These are phyloP conservation scores for Lachancea mirantina DNA, from an alignment of 805 yeast species.

Conservation along the genomic window DNA sequence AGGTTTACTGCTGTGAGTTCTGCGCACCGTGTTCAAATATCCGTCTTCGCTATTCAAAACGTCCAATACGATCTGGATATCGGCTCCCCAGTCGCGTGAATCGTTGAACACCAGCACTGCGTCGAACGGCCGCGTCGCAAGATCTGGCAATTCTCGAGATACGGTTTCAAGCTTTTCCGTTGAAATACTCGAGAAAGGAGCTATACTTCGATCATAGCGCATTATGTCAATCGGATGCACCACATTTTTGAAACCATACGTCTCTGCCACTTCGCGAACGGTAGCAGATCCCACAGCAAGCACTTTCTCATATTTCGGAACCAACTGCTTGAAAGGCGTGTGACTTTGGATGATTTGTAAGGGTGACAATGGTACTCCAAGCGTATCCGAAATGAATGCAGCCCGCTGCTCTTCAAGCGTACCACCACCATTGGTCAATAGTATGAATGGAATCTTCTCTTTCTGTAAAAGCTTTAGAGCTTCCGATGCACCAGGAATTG, in stretches of 20 bases:
- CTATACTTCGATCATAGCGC: slow-evolving; percentile 45
- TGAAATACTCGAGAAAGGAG: slow-evolving; percentile 77
- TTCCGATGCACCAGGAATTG: slow-evolving; percentile 57
- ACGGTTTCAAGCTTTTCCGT: slow-evolving; percentile 38
- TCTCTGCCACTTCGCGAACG: slow-evolving; percentile 64
- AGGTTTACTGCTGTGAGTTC: slow-evolving; percentile 35
- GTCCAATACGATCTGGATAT: slow-evolving; percentile 70
- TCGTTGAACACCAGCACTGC: slow-evolving; percentile 81
- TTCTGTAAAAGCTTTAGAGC: slow-evolving; percentile 51
- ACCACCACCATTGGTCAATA: slow-evolving; percentile 91
- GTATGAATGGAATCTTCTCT: slow-evolving; percentile 62
- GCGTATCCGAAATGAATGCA: slow-evolving; percentile 39
- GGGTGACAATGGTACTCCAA: slow-evolving; percentile 41
- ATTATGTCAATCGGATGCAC: slow-evolving; percentile 68
- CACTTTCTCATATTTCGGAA: slow-evolving; percentile 49
- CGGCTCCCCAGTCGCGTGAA: slow-evolving; percentile 83
- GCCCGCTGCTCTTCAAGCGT: slow-evolving; percentile 56
- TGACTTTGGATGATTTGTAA: slow-evolving; percentile 78
- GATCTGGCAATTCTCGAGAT: slow-evolving; percentile 26
- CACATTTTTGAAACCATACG: slow-evolving; percentile 73
- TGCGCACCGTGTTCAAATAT: slow-evolving; percentile 51
- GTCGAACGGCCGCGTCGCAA: slow-evolving; percentile 44
- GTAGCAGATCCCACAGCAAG: slow-evolving; percentile 71
- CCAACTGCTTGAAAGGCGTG: slow-evolving; percentile 69
- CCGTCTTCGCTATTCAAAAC: slow-evolving; percentile 60